Conservation (phyloP, 257 asterid species). For the Schizonepeta tenuifolia region DNA sequence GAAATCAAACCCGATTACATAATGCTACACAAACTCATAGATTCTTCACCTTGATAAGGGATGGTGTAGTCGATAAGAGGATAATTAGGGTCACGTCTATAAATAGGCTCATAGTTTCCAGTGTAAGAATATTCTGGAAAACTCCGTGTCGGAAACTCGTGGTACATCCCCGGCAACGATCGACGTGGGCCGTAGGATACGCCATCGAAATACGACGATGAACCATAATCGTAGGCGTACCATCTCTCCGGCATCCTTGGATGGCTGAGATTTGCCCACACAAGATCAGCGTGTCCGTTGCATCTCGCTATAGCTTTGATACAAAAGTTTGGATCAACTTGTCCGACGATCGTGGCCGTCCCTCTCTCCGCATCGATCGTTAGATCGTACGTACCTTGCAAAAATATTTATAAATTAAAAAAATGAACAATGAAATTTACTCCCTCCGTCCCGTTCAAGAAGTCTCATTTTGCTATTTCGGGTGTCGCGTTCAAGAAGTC, state of each 20-base stretch:
- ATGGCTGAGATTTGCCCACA: constrained; percentile 46
- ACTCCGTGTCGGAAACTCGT: neutral
- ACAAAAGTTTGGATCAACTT: constrained; percentile 53
- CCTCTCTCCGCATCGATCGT: constrained; percentile 38
- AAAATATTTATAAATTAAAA: neutral
- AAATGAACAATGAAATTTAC: too few species aligned
- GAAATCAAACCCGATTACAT: neutral
- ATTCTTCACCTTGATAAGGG: neutral
- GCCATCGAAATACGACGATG: neutral
- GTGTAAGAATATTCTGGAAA: neutral
- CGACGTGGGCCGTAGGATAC: constrained; percentile 12
- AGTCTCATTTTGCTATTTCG: too few species aligned
- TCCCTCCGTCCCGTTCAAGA: too few species aligned
- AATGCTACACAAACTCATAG: neutral
- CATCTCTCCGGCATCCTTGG: constrained; percentile 26
- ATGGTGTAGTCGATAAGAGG: neutral
- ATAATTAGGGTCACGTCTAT: too few species aligned
- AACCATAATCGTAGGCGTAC: neutral
- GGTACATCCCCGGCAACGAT: constrained; percentile 32
- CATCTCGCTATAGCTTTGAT: constrained; percentile 44
- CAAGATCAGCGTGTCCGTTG: constrained; percentile 46
- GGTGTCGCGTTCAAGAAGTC: too few species aligned
- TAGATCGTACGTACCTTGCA: constrained; percentile 48
- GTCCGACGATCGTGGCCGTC: constrained; percentile 39
- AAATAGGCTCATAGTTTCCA: too few species aligned